Base-by-base conservation (phyloP, 2,329 filamentous ascomycete species). In the Cercospora zeina region DNA sequence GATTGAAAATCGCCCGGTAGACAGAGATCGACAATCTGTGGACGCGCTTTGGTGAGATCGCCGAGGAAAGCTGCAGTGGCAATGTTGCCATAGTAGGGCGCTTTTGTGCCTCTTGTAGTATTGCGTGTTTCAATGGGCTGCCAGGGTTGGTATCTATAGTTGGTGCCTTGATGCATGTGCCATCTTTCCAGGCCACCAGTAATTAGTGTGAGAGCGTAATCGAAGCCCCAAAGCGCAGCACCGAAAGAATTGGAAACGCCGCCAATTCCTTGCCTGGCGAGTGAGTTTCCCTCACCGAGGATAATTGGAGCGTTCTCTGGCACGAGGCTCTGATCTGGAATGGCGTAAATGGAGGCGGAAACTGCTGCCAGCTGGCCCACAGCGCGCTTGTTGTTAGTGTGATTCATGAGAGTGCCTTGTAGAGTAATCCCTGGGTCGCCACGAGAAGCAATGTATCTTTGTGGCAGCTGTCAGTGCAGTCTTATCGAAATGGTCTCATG, bases 161-260 rank as follows among this genome's bases (percentile, higher is more conserved):
- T 80, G 9, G 83, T 86, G 10, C 85, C 85, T 76, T 83, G 81
- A 73, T 88, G 86, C 83, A 88, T 84, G 69, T 87, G 84, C 4
- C 85, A 79, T 21, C 85, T 80, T 51, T 75, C 75, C 73, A 88
- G 82, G 11, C 81, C 82, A 1, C 79, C 79, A 0, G 81, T 77
- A 1, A 85, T 86, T 54, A 79, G 79, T 69, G 82, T 83, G 5
- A 88, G 77, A 67, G 82, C 83, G 75, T 86, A 88, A 72, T 88
- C 85, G 14, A 87, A 70, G 21, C 79, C 83, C 86, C 85, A 88
- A 21, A 88, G 82, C 9, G 85, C 85, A 8, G 85, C 86, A 31
- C 86, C 86, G 71, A 88, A 88, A 0, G 83, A 79, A 74, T 88
- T 85, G 36, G 84, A 87, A 11, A 88, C 76, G 0, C 85, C 85